Conservation (phyloP, 2,329 filamentous ascomycete species). For the Dryadomyces quercus-mongolicae region DNA sequence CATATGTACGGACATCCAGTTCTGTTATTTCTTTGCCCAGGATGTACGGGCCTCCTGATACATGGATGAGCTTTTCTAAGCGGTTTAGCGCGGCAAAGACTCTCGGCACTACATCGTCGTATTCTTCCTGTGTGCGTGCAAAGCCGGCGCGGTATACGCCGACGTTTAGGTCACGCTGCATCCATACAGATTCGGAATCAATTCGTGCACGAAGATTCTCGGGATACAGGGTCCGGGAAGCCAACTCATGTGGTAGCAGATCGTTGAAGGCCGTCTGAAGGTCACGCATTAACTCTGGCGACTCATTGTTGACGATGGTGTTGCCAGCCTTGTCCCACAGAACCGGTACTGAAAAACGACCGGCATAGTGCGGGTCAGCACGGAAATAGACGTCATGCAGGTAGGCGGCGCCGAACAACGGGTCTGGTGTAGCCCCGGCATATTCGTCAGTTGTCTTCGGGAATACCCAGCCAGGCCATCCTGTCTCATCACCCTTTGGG, state of each 20-base stretch:
- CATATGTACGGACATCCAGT: constrained; percentile 44
- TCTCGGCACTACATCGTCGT: constrained; percentile 38
- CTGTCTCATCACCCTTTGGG: constrained; percentile 50
- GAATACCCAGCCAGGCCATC: constrained; percentile 54
- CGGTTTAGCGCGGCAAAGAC: constrained; percentile 50
- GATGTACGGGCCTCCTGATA: constrained; percentile 35
- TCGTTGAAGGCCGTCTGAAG: constrained; percentile 43
- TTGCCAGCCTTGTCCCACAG: constrained; percentile 48
- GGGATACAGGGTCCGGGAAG: constrained; percentile 40
- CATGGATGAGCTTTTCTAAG: constrained; percentile 33
- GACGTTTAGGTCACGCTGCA: constrained; percentile 42
- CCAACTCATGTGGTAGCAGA: constrained; percentile 27
- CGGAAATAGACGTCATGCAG: constrained; percentile 52
- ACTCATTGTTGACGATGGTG: constrained; percentile 50
- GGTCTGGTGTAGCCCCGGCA: constrained; percentile 46
- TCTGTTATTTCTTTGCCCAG: constrained; percentile 44
- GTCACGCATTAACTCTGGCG: constrained; percentile 43
- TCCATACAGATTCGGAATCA: constrained; percentile 38
- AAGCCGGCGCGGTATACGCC: constrained; percentile 54
- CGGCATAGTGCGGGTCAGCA: constrained; percentile 46
- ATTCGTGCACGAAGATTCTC: constrained; percentile 32
- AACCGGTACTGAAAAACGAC: constrained; percentile 46
- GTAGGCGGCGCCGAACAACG: constrained; percentile 44
- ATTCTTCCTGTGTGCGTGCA: constrained; percentile 38
- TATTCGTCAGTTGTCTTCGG: constrained; percentile 39